A percentile compares a stretch with the other conserved stretches of the same genome.
These are phyloP conservation scores for Hsuehochloa calcarea DNA, from an alignment of 176 grass and related monocot species.

Conservation along the genomic window DNA sequence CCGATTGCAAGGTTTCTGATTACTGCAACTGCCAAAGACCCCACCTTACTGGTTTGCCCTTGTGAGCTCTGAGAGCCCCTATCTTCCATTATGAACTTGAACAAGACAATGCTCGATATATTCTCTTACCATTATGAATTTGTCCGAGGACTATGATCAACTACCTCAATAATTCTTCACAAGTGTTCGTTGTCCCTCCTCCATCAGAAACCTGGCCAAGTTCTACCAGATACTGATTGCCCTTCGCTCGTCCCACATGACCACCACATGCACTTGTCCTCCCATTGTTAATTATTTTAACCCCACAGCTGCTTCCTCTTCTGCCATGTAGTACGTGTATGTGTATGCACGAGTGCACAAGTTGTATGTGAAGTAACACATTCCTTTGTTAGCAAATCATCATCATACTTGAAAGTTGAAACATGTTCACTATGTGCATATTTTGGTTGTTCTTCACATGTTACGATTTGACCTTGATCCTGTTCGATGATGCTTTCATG, in stretches of 20 bases:
- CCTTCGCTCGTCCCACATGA: constrained; percentile 27
- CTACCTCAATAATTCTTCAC: constrained; percentile 4
- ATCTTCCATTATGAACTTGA: background rate
- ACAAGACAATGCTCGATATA: constrained; percentile 15
- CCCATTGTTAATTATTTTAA: background rate
- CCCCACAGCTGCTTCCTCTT: too few species aligned
- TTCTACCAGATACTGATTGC: constrained; percentile 34
- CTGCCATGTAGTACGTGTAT: too few species aligned
- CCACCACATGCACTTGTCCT: constrained; percentile 32
- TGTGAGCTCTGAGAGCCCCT: background rate
- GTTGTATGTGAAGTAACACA: background rate
- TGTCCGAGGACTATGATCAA: constrained; percentile 22
- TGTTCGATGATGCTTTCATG: background rate
- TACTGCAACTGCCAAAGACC: background rate
- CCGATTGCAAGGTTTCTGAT: background rate
- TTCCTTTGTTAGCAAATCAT: background rate
- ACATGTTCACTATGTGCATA: background rate
- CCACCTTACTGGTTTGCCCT: background rate
- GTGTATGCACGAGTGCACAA: background rate
- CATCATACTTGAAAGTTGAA: background rate
- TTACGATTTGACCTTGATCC: background rate
- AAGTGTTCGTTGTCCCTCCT: constrained; percentile 12
- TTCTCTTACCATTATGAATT: constrained; percentile 28
- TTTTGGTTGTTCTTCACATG: too few species aligned
- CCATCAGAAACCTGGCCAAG: constrained; percentile 1